Evolutionary conservation across 768 basidiomycete species (phyloP).

Genomic region (Russula lepida): DNA sequence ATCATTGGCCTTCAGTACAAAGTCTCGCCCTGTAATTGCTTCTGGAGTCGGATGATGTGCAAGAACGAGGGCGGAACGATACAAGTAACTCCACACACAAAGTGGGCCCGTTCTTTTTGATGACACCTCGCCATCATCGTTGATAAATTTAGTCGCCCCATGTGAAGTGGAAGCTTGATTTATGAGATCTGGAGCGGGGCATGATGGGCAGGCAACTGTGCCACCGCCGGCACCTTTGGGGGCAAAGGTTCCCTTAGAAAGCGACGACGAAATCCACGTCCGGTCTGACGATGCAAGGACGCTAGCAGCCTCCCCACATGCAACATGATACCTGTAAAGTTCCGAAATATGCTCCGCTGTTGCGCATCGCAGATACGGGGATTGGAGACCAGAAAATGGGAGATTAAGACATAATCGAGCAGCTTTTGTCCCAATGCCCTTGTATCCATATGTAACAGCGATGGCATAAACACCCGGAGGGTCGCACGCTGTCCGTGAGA

Average conservation of each 20-base stretch:
- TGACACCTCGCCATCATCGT: too few relatives aligned
- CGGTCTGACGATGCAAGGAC: not conserved
- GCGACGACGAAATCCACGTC: not conserved
- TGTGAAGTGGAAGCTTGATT: not conserved
- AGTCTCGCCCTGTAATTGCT: not conserved
- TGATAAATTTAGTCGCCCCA: not conserved
- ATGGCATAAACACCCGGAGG: constrained; percentile 15
- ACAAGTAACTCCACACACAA: not conserved
- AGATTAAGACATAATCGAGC: not conserved
- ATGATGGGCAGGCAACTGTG: not conserved
- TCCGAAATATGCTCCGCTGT: not conserved
- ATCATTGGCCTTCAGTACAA: not conserved
- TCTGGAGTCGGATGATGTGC: not conserved
- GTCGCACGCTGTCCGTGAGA: not conserved
- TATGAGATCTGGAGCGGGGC: not conserved
- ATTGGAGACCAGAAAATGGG: not conserved
- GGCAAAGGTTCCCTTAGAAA: not conserved
- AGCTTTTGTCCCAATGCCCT: not conserved
- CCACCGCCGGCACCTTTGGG: too few relatives aligned
- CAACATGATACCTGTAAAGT: not conserved
- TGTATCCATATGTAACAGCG: not conserved
- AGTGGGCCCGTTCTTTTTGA: not conserved
- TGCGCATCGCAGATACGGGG: not conserved
- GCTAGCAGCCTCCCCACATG: constrained; percentile 1
- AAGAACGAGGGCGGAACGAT: not conserved